phyloP scores from a whole-genome alignment of 1,139 yeast genomes.

The Saccharomycopsis hybrid region DNA sequence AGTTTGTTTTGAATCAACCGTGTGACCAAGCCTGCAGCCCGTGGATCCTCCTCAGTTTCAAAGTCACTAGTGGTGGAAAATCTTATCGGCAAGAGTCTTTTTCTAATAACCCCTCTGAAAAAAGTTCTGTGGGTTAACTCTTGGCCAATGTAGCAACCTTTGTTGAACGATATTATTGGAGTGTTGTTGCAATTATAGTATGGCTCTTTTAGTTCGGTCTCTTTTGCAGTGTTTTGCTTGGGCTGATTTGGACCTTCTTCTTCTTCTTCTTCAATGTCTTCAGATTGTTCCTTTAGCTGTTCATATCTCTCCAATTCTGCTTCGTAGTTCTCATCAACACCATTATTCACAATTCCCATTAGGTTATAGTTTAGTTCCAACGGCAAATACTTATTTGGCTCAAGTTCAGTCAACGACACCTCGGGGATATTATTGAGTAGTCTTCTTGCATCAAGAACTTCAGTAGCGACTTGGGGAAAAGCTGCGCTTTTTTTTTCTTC shows the following conservation, averaged over 20 bases:
- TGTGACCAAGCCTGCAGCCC: no score
- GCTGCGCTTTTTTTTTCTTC: no score
- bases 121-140: slow-evolving; percentile 86
- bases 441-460: slow-evolving; percentile 41
- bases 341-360: slow-evolving; percentile 71
- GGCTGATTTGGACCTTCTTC: background rate
- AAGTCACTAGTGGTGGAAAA: slow-evolving; percentile 30
- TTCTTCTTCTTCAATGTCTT: slow-evolving; percentile 4
- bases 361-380: slow-evolving; percentile 80
- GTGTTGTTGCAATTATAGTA: slow-evolving; percentile 11
- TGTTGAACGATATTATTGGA: slow-evolving; percentile 36
- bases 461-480: slow-evolving; percentile 24
- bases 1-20: slow-evolving; percentile 8
- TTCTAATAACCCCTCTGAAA: slow-evolving; percentile 76
- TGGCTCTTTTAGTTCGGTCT: background rate
- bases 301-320: background rate
- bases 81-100: slow-evolving; percentile 71
- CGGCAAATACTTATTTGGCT: slow-evolving; percentile 56
- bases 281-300: slow-evolving; percentile 2
- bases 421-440: slow-evolving; percentile 63
- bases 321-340: slow-evolving; percentile 12
- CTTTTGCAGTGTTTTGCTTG: background rate
- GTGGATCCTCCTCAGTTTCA: background rate
- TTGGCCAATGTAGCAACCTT: slow-evolving; percentile 96
- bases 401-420: slow-evolving; percentile 37